Base-by-base conservation (phyloP, 2,329 filamentous ascomycete genomes). In the Cytospora paraplurivora region DNA sequence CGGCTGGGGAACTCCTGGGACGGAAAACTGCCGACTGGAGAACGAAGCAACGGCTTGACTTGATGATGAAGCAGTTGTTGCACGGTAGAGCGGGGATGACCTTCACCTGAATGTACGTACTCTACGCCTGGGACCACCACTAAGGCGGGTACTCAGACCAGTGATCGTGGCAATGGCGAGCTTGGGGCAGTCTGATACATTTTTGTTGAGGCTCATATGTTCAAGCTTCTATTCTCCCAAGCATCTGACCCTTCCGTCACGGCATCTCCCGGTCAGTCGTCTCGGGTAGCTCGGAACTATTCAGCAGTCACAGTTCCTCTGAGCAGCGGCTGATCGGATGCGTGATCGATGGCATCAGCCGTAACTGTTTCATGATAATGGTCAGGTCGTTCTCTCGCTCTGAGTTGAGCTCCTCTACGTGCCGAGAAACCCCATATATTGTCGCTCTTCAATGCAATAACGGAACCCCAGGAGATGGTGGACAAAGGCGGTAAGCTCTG, bases 361-460 rank as follows among this genome's bases (percentile, higher is more conserved):
- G 21, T 38, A 13, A 17, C 12, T 8, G 19, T 38, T 1, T 49
- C 32, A 49, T 44, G 35, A n/a, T 41, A 27, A 55, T 34, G 5
- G 7, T 13, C n/a, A 37, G 37, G n/a, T 12, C 32, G 32, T 47
- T 37, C 32, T 35, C n/a, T 15, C n/a, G 32, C 35, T 27, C 21
- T 34, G 44, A 19, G 12, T n/a, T n/a, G 32, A 55, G 38, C 21
- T n/a, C 27, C n/a, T 8, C n/a, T 38, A 15, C n/a, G 47, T 38
- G 56, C 56, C 47, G 50, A 44, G 56, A 59, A 59, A 59, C 56
- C 47, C 27, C 27, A 27, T 27, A 27, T 2, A 27, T 27, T 27
- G 27, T 27, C 27, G 27, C 27, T 27, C 27, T 27, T 27, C 27
- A 27, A 27, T 4, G 27, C 27, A 27, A 27, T 27, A 27, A 27